These are phyloP conservation scores for Oryza glaberrima DNA, from an alignment of 176 grass and related monocot species.

Conservation along the genomic window DNA sequence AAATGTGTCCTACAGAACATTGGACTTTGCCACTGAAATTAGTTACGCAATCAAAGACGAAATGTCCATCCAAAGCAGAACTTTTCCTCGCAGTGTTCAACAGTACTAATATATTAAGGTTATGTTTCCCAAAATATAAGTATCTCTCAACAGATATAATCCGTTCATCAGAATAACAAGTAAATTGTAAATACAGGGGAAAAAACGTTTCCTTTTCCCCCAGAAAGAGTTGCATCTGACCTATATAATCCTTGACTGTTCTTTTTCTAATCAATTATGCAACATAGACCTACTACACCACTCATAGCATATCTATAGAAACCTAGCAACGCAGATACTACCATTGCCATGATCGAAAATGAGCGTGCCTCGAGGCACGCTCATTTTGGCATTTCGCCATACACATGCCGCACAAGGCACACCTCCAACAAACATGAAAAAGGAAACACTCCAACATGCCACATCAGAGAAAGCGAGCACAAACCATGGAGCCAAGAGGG, in stretches of 20 bases:
- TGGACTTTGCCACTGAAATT: conserved; percentile 1
- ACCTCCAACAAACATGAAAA: not conserved
- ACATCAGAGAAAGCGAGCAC: not conserved
- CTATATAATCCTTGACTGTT: not conserved
- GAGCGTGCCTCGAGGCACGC: not conserved
- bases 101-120: not conserved
- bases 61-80: not conserved
- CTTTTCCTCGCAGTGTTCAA: not conserved
- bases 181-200: not conserved
- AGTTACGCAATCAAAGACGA: not conserved
- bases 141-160: not conserved
- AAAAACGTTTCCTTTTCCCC: not conserved
- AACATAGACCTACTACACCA: not conserved
- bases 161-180: not conserved
- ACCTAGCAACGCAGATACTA: not conserved
- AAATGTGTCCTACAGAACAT: conserved; percentile 9
- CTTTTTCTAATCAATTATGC: conserved; percentile 2
- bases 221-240: not conserved
- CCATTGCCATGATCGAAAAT: not conserved
- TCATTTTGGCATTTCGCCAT: conserved; percentile 37
- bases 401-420: not conserved
- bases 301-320: conserved; percentile 6
- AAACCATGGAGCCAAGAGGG: conserved; percentile 30
- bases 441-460: not conserved
- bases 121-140: not conserved